A percentile compares a stretch with the other conserved stretches of the same genome.
Evolutionary conservation across 257 asterid genomes (phyloP).

Genomic region (Jacaranda copaia): DNA sequence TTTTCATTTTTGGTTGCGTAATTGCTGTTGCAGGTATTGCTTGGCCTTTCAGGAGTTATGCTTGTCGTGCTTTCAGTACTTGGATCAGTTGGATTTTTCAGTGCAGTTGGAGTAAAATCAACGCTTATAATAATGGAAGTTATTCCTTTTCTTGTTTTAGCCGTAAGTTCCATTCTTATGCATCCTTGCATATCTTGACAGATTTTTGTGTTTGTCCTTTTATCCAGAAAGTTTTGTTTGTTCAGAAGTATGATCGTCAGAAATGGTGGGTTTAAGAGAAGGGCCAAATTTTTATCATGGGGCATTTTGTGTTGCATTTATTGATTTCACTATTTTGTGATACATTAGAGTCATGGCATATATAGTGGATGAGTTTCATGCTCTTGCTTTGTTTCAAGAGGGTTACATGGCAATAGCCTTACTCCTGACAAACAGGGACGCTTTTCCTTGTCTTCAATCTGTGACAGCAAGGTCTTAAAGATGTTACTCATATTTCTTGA

Average conservation of each 20-base stretch:
- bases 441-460: background rate
- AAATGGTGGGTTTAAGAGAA: background rate
- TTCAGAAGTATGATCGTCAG: background rate
- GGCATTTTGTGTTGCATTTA: background rate
- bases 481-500: background rate
- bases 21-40: conserved; percentile 68
- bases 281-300: background rate
- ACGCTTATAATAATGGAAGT: conserved; percentile 99
- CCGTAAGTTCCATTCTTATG: conserved; percentile 65
- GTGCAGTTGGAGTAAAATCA: conserved; percentile 93
- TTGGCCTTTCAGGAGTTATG: conserved; percentile 93
- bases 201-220: too few species aligned
- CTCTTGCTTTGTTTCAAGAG: too few species aligned
- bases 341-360: background rate
- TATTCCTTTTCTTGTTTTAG: conserved; percentile 98
- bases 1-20: background rate
- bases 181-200: too few species aligned
- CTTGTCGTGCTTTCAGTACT: conserved; percentile 98
- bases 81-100: conserved; percentile 97
- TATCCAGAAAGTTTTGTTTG: background rate
- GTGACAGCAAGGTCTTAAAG: background rate
- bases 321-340: background rate
- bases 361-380: background rate
- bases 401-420: background rate
- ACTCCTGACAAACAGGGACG: background rate